A percentile compares a stretch with the other conserved stretches of the same genome.
These are phyloP conservation scores for Cryptosporidium felis DNA, from an alignment of 169 alveolate genomes.

Conservation along the genomic window DNA sequence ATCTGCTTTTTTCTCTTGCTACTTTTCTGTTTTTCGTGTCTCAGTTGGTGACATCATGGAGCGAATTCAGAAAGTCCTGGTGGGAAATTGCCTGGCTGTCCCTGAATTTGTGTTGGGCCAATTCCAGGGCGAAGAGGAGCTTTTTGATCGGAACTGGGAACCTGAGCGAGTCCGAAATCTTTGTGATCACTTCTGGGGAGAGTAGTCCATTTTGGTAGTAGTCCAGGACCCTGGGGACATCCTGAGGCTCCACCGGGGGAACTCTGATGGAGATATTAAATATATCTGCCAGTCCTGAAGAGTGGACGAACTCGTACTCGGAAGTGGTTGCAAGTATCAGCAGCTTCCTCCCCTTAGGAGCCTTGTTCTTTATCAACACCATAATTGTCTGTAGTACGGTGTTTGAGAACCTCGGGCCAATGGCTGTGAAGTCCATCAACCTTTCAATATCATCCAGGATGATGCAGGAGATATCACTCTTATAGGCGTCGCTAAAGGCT, in stretches of 20 bases:
- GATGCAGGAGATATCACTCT: conserved; percentile 87
- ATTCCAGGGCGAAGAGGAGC: conserved; percentile 45
- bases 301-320: conserved; percentile 83
- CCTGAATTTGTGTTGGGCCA: conserved; percentile 19
- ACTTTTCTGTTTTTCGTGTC: not conserved
- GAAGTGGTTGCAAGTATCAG: conserved; percentile 97
- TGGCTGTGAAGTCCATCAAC: conserved; percentile 94
- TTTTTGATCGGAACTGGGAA: conserved; percentile 49
- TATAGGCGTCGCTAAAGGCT: conserved; percentile 99
- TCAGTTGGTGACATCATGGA: conserved; percentile 27
- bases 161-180: conserved; percentile 36
- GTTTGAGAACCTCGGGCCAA: conserved; percentile 98
- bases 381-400: conserved; percentile 93
- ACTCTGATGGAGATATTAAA: conserved; percentile 29
- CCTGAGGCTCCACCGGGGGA: conserved; percentile 48
- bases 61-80: conserved; percentile 29
- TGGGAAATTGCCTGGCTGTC: not conserved
- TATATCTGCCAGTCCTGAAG: conserved; percentile 63
- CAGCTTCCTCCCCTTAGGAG: conserved; percentile 92
- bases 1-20: not conserved
- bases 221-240: conserved; percentile 39
- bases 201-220: conserved; percentile 31
- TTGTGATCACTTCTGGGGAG: conserved; percentile 13
- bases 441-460: conserved; percentile 97
- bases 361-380: conserved; percentile 93